Evolutionary conservation across 495 filamentous ascomycete species (phyloP), one percentile per base, ranked within the genome.

Genomic region (Aspergillus heteromorphus): DNA sequence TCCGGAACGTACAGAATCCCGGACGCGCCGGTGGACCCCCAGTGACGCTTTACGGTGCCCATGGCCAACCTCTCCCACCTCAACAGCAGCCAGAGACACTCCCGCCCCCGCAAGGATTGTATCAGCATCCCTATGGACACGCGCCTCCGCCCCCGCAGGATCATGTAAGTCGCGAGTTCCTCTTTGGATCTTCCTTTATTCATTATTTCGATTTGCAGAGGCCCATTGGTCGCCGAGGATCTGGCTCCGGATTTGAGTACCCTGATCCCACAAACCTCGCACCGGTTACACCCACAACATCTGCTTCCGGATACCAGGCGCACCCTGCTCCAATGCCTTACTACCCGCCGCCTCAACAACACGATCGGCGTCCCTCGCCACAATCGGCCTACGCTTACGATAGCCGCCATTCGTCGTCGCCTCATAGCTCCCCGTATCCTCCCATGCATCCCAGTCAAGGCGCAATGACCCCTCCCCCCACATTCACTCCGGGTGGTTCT

Each of bases 31-130:
- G 73, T 40, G 54, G 70, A 67, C 68, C 67, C 3, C 59, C 53
- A 6, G 63, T 75, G 40, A 62, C 76, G 54, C 76, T 91, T 38
- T 91, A 87, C 69, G 87, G 87, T 25, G 85, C 87, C 31, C 87
- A 89, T 61, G 88, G 88, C 29, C 86, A 91, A 61, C 88, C 86
- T 34, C 78, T 84, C 40, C 82, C 83, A 11, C 76, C 79, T 10
- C 81, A 80, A 52, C 70, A 77, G 49, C 76, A 78, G 57, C 69
- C 76, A 55, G 72, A 73, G 36, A 83, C 74, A 51, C 65, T 75
- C 56, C 77, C 73, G 41, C 74, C 78, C 40, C 79, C 78, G 45
- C 79, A 77, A 64, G 69, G 70, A 56, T 66, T 73, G 68, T 76
- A 75, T 52, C 65, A 64, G 27, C 67, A 61, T 50, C 55, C 70